phyloP scores from a whole-genome alignment of 768 basidiomycete genomes.

The Amanita inopinata region DNA sequence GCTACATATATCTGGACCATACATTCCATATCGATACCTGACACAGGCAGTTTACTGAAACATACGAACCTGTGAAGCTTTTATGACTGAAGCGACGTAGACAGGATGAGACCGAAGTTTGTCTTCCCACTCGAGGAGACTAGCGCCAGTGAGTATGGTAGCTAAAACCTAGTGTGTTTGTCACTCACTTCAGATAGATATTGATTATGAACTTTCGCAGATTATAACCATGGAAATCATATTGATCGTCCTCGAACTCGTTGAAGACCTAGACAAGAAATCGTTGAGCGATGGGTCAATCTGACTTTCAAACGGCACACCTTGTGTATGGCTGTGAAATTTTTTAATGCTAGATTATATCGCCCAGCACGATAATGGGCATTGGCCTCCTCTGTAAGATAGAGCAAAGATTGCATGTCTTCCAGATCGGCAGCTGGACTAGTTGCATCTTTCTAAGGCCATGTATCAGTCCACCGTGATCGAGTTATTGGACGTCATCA shows the following conservation, averaged over 20 bases:
- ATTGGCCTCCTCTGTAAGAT: constrained; percentile 74
- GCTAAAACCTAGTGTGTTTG: background rate
- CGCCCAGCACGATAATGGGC: constrained; percentile 56
- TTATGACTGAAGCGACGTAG: constrained; percentile 65
- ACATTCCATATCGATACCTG: constrained; percentile 11
- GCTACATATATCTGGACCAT: constrained; percentile 57
- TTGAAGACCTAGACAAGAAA: constrained; percentile 51
- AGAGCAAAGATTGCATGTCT: constrained; percentile 93
- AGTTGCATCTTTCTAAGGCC: constrained; percentile 71
- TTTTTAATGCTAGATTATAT: constrained; percentile 74
- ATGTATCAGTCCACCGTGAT: background rate
- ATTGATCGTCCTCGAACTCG: constrained; percentile 90
- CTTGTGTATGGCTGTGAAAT: constrained; percentile 67
- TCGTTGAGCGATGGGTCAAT: constrained; percentile 4
- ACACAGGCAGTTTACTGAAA: background rate
- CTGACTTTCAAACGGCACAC: constrained; percentile 27
- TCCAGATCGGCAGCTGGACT: constrained; percentile 74
- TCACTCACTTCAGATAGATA: constrained; percentile 72
- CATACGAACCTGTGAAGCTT: constrained; percentile 58
- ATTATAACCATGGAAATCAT: constrained; percentile 95
- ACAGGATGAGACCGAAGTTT: constrained; percentile 63
- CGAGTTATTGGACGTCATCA: background rate
- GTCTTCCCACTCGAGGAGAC: constrained; percentile 79
- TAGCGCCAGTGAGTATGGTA: constrained; percentile 20
- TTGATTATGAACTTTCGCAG: constrained; percentile 82